Base-by-base conservation (phyloP, 371 early-diverging fungal species). In the Rhizopus sp. region DNA sequence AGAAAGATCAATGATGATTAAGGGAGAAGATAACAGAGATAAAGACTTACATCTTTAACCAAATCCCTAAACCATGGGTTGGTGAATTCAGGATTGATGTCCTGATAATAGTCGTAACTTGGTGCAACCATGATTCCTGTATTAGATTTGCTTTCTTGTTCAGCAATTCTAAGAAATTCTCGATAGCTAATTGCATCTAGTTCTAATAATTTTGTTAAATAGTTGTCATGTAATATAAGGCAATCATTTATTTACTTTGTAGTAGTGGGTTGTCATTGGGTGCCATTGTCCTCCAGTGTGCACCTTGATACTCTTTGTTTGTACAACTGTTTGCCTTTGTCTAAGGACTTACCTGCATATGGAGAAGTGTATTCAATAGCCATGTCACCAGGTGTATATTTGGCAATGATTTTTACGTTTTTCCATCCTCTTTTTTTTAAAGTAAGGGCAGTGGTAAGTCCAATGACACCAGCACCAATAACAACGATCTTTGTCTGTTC, bases 391-490 rank as follows among this genome's bases (percentile, higher is more conserved):
- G 87, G 87, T 29, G 83, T 64, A 57, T 81, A 71, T 48, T 82
- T 78, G 6, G 87, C 80, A 35, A 88, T 62, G 6, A 88, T 61
- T 4, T 74, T 79, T 0, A 87, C 85, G 47, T 78, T 60, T 5
- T 53, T 29, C 57, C 79, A 78, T n/a, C 82, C 78, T 40, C 71
- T 70, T 64, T 75, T 63, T 53, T 79, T 78, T 29, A 88, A 58
- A 1, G 71, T 30, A 13, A 83, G 50, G 0, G 88, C 90, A 0
- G 83, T 82, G 4, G 89, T 88, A 32, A 93, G 63, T 2, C 93
- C 92, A 30, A 73, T 72, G 0, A 92, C 90, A 46, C 93, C 93
- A 5, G 88, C 88, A 12, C 92, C 92, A 23, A 92, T 58, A 23
- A 92, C 82, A 34, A 77, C 68, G 17, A 79, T 77, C 9, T 44